Conservation (phyloP, 768 basidiomycete species). For the Macrocybe gigantea region DNA sequence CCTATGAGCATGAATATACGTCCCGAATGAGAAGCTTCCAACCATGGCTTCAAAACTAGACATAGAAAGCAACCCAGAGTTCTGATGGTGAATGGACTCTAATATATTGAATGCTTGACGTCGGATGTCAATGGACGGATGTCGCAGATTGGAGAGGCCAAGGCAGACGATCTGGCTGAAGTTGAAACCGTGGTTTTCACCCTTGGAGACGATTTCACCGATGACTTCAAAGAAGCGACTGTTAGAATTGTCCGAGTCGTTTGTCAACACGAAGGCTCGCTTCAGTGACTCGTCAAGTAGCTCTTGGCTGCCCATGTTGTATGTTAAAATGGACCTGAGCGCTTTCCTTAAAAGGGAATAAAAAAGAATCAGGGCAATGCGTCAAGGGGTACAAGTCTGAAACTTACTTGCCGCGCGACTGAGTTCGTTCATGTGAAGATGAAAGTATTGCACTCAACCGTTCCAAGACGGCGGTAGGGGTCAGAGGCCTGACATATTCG, state of each 20-base stretch:
- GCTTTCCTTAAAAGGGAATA: conserved; percentile 54
- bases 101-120: conserved; percentile 75
- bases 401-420: conserved; percentile 61
- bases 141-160: conserved; percentile 80
- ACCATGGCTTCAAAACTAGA: conserved; percentile 70
- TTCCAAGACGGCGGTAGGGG: conserved; percentile 49
- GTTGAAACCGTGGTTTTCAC: conserved; percentile 51
- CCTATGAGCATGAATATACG: conserved; percentile 78
- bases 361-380: not conserved
- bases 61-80: conserved; percentile 61
- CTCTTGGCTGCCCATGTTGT: conserved; percentile 45
- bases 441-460: conserved; percentile 66
- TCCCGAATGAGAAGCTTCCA: conserved; percentile 64
- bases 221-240: conserved; percentile 75
- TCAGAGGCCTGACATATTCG: conserved; percentile 51
- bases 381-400: not conserved
- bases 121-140: conserved; percentile 58
- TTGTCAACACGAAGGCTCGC: conserved; percentile 59
- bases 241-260: conserved; percentile 49
- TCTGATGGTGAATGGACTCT: conserved; percentile 64
- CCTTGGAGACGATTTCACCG: conserved; percentile 57
- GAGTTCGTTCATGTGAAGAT: conserved; percentile 44
- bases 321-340: conserved; percentile 59
- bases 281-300: conserved; percentile 62
- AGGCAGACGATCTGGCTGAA: conserved; percentile 75